phyloP scores from a whole-genome alignment of 305 asterid genomes.

The Fraxinus platypoda region DNA sequence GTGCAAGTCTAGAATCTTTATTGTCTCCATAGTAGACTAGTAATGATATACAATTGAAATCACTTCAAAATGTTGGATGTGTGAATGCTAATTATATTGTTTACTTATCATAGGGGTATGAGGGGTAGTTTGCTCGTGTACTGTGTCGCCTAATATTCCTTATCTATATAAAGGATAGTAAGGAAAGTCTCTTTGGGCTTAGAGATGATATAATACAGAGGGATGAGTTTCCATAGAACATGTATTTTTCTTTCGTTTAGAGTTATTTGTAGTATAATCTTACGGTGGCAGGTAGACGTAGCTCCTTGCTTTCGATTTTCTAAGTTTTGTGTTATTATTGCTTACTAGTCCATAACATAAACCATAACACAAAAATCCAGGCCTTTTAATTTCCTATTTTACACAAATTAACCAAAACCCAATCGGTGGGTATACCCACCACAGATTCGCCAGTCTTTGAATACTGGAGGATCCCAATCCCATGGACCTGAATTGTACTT shows the following conservation, averaged over 20 bases:
- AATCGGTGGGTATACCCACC: neutral
- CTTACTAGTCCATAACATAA: neutral
- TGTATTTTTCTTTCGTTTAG: neutral
- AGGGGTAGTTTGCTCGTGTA: neutral
- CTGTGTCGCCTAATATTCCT: neutral
- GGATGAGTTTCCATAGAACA: neutral
- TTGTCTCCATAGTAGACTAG: neutral
- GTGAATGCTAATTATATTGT: neutral
- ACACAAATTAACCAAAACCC: neutral
- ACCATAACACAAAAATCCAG: neutral
- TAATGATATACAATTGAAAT: slow-evolving; percentile 4
- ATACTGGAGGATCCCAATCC: neutral
- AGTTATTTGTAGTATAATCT: neutral
- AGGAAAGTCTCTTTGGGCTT: neutral
- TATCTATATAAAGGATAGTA: neutral
- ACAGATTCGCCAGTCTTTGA: neutral
- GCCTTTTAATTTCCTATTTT: neutral
- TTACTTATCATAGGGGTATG: neutral
- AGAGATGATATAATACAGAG: neutral
- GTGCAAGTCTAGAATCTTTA: neutral
- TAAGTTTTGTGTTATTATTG: neutral
- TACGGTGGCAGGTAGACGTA: neutral
- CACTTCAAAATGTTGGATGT: neutral
- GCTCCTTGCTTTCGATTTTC: neutral
- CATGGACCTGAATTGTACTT: neutral